Evolutionary conservation across 2,329 filamentous ascomycete genomes (phyloP), one percentile per base, ranked within the genome.

Genomic region (Fusarium fujikuroi): DNA sequence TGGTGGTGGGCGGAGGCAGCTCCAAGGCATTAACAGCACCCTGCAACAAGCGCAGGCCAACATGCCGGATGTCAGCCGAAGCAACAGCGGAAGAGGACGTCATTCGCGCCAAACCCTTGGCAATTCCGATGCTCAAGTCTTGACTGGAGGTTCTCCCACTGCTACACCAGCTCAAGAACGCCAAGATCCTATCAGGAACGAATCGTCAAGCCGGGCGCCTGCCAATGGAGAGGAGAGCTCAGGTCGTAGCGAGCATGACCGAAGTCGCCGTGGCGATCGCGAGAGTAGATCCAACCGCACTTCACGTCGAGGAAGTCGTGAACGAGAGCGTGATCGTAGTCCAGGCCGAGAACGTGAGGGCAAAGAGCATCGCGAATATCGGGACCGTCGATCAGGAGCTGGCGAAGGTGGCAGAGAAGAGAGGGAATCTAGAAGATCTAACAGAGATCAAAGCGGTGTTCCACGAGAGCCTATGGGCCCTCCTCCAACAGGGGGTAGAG

Each of bases 11-110:
- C 82, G 85, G 66, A 84, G 89, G 64, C 88, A 91, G 74, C 82
- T 92, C 36, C 86, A 86, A 18, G 87, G 87, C 50, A 91, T 92
- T 66, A 90, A 91, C 73, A 89, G 81, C 69, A 88, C 86, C 57
- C 83, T 91, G 8, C 86, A 88, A 72, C 86, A 88, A 78, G 84
- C 85, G 2, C 86, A 86, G 76, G 77, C 75, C 79, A 87, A 75
- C 72, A 84, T 77, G 82, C 83, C 78, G 3, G 81, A 83, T 2
- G 57, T 71, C 40, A 80, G 77, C 30, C 82, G 81, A 32, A 81
- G 80, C 36, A 83, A 81, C 49, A 81, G 82, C 18, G 56, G 70
- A 36, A 76, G 82, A 64, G 70, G 82, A 70, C 78, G 79, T 72
- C 81, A 82, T 75, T 69, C 82, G 34, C 79, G 84, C 19, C 82